Evolutionary conservation across 1,139 yeast genomes (phyloP), one percentile per base, ranked within the genome.

Genomic region (Protomyces pachydermus): DNA sequence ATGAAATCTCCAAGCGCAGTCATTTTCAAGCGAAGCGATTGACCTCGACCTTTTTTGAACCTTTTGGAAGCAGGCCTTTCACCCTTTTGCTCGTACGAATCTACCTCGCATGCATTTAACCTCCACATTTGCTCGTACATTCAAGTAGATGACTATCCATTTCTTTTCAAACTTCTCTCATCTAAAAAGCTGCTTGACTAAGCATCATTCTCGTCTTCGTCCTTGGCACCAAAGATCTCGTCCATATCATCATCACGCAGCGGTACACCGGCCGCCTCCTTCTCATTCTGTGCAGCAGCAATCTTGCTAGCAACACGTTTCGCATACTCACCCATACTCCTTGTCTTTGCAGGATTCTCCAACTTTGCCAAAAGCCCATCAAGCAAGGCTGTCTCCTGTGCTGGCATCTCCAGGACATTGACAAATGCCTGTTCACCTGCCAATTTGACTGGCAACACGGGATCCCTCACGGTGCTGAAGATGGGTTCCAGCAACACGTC

Each of bases 371-470:
- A 5, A 16, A 42, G 48, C 18, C 48, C 39, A 14, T 60, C 55
- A 23, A 61, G 35, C 25, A 42, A 4, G 23, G 28, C 25, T 9
- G 65, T 51, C 2, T 70, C 72, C 52, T 81, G 75, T 97, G 97
- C 93, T 14, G 72, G 70, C 69, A 91, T 78, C 65, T 82, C 79
- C 74, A 91, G 86, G 23, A 90, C 75, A 1, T 91, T 84, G 71
- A 91, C 75, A 74, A 82, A 91, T 0, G 96, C 91, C 78, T 90
- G 90, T 74, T 93, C 98, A 3, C 97, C 96, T 0, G 98, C 97
- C 68, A 93, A 80, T 72, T 91, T 91, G 70, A 93, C 87, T 3
- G 98, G 98, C 71, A 93, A 89, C 56, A 88, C 79, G 16, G 85
- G 81, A 71, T 91, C 97, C 69, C 98, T 82, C 54, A 93, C 87